Evolutionary conservation across 306 rosid genomes (phyloP).

Genomic region (Sindora glabra): DNA sequence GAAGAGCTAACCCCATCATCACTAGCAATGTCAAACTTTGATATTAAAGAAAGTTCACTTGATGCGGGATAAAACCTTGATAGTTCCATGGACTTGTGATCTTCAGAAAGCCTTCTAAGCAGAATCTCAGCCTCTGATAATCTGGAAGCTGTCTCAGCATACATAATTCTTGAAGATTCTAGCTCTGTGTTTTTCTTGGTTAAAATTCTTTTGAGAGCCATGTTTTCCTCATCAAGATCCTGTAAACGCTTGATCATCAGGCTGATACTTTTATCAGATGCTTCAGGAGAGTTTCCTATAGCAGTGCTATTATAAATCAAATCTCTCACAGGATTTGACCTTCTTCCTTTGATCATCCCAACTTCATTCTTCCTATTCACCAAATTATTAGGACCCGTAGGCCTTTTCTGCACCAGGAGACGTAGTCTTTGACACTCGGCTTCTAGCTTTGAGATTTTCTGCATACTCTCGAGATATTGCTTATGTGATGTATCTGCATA

Average conservation of each 20-base stretch:
- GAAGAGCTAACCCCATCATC: slow-evolving; percentile 54
- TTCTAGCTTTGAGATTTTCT: slow-evolving; percentile 51
- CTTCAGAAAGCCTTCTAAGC: slow-evolving; percentile 34
- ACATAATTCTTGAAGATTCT: slow-evolving; percentile 41
- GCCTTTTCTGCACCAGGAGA: slow-evolving; percentile 31
- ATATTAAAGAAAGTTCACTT: slow-evolving; percentile 31
- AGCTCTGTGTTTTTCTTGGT: slow-evolving; percentile 37
- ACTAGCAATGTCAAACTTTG: slow-evolving; percentile 37
- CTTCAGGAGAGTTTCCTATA: slow-evolving; percentile 30
- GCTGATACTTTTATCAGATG: slow-evolving; percentile 22
- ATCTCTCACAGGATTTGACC: slow-evolving; percentile 37
- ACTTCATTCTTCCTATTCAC: slow-evolving; percentile 32
- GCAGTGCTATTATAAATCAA: slow-evolving; percentile 26
- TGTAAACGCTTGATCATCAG: slow-evolving; percentile 45
- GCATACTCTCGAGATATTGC: slow-evolving; percentile 41
- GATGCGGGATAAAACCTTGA: slow-evolving; percentile 23
- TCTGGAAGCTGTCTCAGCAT: slow-evolving; percentile 49
- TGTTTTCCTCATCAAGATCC: slow-evolving; percentile 66
- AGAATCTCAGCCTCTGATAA: slow-evolving; percentile 47
- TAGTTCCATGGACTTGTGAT: slow-evolving; percentile 36
- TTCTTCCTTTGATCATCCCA: slow-evolving; percentile 38
- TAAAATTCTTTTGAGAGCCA: slow-evolving; percentile 48
- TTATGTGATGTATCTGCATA: slow-evolving; percentile 51
- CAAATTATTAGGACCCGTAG: slow-evolving; percentile 26
- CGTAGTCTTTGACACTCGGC: slow-evolving; percentile 67